Percentiles rank a stretch among this genome's conserved stretches.
Evolutionary conservation across 768 basidiomycete genomes (phyloP).

Genomic region (Kwoniella sp.): DNA sequence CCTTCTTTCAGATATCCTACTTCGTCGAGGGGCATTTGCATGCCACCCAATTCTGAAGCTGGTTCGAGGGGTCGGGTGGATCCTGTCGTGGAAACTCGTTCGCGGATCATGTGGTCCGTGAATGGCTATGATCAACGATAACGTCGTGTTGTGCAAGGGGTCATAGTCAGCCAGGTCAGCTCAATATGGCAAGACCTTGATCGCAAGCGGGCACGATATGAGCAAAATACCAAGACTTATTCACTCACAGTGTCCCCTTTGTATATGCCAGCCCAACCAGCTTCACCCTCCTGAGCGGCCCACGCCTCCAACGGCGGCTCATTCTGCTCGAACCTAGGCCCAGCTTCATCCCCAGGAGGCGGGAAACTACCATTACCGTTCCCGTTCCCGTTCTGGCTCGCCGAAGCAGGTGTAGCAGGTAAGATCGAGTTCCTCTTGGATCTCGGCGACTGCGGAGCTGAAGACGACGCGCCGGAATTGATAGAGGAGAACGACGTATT

Average conservation of each 20-base stretch:
- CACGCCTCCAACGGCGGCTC: constrained; percentile 23
- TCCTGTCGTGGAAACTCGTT: constrained; percentile 81
- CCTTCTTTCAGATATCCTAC: constrained; percentile 77
- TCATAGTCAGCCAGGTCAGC: background rate
- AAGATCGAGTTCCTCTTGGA: constrained; percentile 6
- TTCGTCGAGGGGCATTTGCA: constrained; percentile 66
- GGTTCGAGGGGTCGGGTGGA: constrained; percentile 79
- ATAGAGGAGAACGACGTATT: constrained; percentile 13
- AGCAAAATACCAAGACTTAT: background rate
- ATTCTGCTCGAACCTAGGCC: constrained; percentile 42
- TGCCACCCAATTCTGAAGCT: constrained; percentile 66
- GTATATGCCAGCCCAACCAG: constrained; percentile 39
- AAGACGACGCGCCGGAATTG: constrained; percentile 1
- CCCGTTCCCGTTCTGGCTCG: constrained; percentile 1
- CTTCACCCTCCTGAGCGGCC: constrained; percentile 24
- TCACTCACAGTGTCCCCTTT: constrained; percentile 32
- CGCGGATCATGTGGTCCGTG: constrained; percentile 76
- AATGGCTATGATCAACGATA: constrained; percentile 40
- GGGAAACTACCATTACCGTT: constrained; percentile 1
- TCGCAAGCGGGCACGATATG: too few relatives aligned
- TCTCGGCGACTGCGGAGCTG: background rate
- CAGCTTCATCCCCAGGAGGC: constrained; percentile 43
- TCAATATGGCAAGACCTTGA: too few relatives aligned
- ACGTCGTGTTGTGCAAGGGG: too few relatives aligned
- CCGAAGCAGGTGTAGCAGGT: constrained; percentile 3